Evolutionary conservation across 352 stramenopile genomes (phyloP).

Genomic region (Phytopythium delawarense): DNA sequence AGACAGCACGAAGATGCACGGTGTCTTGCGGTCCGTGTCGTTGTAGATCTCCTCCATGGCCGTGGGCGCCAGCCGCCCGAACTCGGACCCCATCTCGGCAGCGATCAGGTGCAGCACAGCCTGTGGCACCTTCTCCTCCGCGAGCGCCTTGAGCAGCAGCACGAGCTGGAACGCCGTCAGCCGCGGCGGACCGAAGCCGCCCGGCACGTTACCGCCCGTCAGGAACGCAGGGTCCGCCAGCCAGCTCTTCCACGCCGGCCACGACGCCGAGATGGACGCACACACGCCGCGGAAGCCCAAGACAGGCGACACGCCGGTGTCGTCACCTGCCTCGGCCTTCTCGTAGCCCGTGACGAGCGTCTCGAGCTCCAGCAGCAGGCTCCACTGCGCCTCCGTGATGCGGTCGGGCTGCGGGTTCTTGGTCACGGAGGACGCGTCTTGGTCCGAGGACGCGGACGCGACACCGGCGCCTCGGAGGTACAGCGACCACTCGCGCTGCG

Average conservation of each 20-base stretch:
- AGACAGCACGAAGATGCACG: slow-evolving; percentile 93
- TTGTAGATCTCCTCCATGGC: slow-evolving; percentile 94
- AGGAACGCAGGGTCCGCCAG: slow-evolving; percentile 45
- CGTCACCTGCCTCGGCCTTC: no score
- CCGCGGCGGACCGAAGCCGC: slow-evolving; percentile 3
- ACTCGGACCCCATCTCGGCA: slow-evolving; percentile 79
- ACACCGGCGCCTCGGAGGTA: slow-evolving; percentile 74
- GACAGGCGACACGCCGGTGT: slow-evolving; percentile 5
- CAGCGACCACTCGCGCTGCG: slow-evolving; percentile 80
- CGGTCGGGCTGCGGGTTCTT: slow-evolving; percentile 62
- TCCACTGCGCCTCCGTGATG: slow-evolving; percentile 80
- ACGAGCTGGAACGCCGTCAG: slow-evolving; percentile 76
- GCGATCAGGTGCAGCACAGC: slow-evolving; percentile 85
- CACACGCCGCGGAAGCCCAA: slow-evolving; percentile 62
- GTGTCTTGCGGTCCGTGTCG: slow-evolving; percentile 89
- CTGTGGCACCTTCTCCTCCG: slow-evolving; percentile 89
- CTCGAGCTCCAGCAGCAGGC: slow-evolving; percentile 77
- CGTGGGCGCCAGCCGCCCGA: slow-evolving; percentile 76
- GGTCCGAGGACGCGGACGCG: slow-evolving; percentile 13
- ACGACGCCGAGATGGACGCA: slow-evolving; percentile 54
- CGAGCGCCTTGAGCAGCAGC: slow-evolving; percentile 68
- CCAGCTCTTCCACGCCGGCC: slow-evolving; percentile 56
- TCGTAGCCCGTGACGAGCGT: slow-evolving; percentile 34
- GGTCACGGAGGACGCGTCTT: slow-evolving; percentile 9
- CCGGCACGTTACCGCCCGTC: slow-evolving; percentile 10